Percentiles rank a stretch among this genome's conserved stretches.
phyloP scores from a whole-genome alignment of 225 moss, liverwort and hornwort species.

The Lunularia cruciata region DNA sequence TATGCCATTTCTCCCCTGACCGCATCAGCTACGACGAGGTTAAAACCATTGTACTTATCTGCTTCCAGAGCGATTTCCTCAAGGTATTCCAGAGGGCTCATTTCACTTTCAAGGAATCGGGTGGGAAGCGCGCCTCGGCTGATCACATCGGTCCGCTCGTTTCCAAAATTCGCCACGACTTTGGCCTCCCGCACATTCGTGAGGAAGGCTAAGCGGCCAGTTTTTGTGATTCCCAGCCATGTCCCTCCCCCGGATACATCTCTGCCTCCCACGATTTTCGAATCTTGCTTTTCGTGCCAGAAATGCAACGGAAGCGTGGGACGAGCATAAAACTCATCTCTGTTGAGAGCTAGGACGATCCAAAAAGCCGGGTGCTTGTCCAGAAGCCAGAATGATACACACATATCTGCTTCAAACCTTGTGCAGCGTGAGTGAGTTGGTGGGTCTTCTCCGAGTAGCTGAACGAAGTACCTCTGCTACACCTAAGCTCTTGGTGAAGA shows the following conservation, averaged over 20 bases:
- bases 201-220: slow-evolving; percentile 72
- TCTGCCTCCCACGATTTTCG: slow-evolving; percentile 67
- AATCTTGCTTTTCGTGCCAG: slow-evolving; percentile 50
- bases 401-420: too few species aligned
- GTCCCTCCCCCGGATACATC: slow-evolving; percentile 72
- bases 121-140: slow-evolving; percentile 73
- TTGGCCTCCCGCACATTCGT: slow-evolving; percentile 64
- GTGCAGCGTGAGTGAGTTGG: too few species aligned
- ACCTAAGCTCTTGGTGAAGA: too few species aligned
- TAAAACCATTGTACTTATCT: slow-evolving; percentile 74
- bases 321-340: slow-evolving; percentile 68
- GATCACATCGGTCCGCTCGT: slow-evolving; percentile 19
- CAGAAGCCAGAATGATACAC: slow-evolving; percentile 86
- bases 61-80: slow-evolving; percentile 57
- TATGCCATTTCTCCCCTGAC: slow-evolving; percentile 71
- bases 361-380: slow-evolving; percentile 75
- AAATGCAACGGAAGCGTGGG: slow-evolving; percentile 74
- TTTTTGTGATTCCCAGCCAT: slow-evolving; percentile 78
- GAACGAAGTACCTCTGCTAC: too few species aligned
- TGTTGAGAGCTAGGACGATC: slow-evolving; percentile 72
- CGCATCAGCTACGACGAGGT: slow-evolving; percentile 78
- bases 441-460: too few species aligned
- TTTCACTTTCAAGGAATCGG: slow-evolving; percentile 53
- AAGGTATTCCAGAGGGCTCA: slow-evolving; percentile 62
- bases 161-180: not conserved